Percentiles rank a stretch among this genome's conserved stretches.
phyloP scores from a whole-genome alignment of 1,284 basidiomycete species.

The Cryptococcus maquisensis region DNA sequence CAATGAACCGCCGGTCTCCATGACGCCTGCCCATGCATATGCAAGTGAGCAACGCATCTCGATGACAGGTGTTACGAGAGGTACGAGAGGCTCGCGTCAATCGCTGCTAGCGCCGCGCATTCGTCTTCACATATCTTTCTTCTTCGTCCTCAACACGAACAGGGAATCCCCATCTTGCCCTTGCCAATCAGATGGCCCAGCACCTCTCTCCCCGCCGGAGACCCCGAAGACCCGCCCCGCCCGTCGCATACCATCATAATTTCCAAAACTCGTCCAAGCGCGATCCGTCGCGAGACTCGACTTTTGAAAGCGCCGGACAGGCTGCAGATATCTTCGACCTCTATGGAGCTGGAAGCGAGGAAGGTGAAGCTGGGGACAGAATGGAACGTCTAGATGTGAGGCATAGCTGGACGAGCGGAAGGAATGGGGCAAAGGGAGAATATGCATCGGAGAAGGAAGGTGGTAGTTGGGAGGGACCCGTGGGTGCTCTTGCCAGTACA shows the following conservation, averaged over 20 bases:
- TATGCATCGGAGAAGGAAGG: neutral
- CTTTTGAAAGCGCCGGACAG: slow-evolving; percentile 19
- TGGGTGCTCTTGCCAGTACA: slow-evolving; percentile 1
- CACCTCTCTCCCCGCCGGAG: neutral
- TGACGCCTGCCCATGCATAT: too few species aligned
- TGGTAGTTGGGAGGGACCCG: slow-evolving; percentile 13
- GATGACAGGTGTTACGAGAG: too few species aligned
- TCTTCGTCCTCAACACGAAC: too few species aligned
- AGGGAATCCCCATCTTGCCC: too few species aligned
- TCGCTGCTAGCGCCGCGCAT: too few species aligned
- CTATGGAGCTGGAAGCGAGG: slow-evolving; percentile 11
- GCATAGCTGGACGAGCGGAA: slow-evolving; percentile 7
- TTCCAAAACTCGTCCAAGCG: neutral
- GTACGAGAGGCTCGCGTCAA: too few species aligned
- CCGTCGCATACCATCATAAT: neutral
- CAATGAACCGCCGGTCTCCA: too few species aligned
- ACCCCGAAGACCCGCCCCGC: neutral
- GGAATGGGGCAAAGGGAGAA: neutral
- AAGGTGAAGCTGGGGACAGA: too few species aligned
- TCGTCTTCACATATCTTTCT: too few species aligned
- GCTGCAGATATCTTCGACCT: slow-evolving; percentile 24
- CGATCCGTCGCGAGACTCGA: slow-evolving; percentile 14
- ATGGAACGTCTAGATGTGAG: neutral
- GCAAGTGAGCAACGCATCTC: too few species aligned
- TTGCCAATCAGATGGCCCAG: neutral